Evolutionary conservation across 1,284 basidiomycete species (phyloP), one percentile per base, ranked within the genome.

Genomic region (Ganoderma multipileum): DNA sequence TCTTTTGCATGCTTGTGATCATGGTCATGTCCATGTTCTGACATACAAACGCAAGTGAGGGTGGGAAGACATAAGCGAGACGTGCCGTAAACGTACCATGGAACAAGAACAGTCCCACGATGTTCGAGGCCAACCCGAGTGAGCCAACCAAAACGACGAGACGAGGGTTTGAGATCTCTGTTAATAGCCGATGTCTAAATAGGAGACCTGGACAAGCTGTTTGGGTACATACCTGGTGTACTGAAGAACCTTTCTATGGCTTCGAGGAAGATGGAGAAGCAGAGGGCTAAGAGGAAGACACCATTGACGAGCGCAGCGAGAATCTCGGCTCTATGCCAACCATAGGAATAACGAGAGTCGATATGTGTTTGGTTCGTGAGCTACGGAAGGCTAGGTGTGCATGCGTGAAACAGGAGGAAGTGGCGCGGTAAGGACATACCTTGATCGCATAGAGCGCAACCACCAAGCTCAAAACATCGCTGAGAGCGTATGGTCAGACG

Each of bases 321-420:
- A 70, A 99, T 98, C 79, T 99, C 98, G n/a, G 98, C 98, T 67
- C 98, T 88, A 81, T 99, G 97, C 96, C 97, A 99, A 26, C 96
- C 96, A 77, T 97, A 98, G 2, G 95, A 94, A 80, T 96, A 97
- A 52, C 90, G 89, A 47, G 85, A 80, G 72, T 84, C 81, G 61
- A 86, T 85, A 74, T 89, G 85, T 23, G 80, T 84, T 64, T 84
- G 82, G 52, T 82, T 82, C 33, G 91, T 87, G 63, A 93, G 83
- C 91, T 91, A 47, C 64, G 61, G 33, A 70, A 61, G 54, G 44
- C 55, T 41, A 63, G 57, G 63, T 73, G 58, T 73, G n/a, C 68
- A 63, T 47, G 42, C 52, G 36, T 44, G 66, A 16, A 28, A 16
- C 60, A 63, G 44, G 61, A 33, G 36, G 60, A 57, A 26, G 47